Conservation (phyloP, 1,284 basidiomycete species). For the Xerocomus amazonicus region DNA sequence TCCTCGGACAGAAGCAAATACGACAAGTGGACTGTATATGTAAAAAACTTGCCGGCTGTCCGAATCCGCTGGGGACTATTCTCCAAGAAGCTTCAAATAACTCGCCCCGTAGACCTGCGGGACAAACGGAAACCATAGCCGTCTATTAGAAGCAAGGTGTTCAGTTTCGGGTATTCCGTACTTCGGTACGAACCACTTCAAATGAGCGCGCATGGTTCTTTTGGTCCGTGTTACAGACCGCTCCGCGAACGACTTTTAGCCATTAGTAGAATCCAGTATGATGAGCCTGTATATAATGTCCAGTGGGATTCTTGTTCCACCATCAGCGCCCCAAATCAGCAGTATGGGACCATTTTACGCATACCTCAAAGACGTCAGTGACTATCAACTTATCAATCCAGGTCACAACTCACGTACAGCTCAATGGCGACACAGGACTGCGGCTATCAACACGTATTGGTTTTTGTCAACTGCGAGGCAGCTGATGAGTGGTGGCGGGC, state of each 20-base stretch:
- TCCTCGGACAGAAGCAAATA: too few relatives aligned
- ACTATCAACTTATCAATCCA: not conserved
- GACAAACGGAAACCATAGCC: not conserved
- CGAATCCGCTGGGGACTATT: too few relatives aligned
- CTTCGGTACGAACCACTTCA: not conserved
- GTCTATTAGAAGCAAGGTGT: not conserved
- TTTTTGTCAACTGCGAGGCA: not conserved
- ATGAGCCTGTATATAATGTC: not conserved
- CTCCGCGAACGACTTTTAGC: too few relatives aligned
- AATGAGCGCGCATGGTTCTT: not conserved
- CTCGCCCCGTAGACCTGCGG: too few relatives aligned
- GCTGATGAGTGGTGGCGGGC: not conserved
- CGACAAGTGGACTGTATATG: too few relatives aligned
- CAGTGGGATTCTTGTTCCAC: not conserved
- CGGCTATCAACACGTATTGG: not conserved
- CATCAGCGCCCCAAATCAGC: not conserved
- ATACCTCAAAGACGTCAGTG: not conserved
- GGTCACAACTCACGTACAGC: not conserved
- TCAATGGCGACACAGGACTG: not conserved
- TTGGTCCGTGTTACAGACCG: not conserved
- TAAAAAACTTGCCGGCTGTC: too few relatives aligned
- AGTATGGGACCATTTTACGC: constrained; percentile 2
- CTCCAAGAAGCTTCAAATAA: too few relatives aligned
- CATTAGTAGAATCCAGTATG: not conserved
- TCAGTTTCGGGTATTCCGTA: not conserved